Base-by-base conservation (phyloP, 345 rosid genomes). In the Eucalyptus grandis region DNA sequence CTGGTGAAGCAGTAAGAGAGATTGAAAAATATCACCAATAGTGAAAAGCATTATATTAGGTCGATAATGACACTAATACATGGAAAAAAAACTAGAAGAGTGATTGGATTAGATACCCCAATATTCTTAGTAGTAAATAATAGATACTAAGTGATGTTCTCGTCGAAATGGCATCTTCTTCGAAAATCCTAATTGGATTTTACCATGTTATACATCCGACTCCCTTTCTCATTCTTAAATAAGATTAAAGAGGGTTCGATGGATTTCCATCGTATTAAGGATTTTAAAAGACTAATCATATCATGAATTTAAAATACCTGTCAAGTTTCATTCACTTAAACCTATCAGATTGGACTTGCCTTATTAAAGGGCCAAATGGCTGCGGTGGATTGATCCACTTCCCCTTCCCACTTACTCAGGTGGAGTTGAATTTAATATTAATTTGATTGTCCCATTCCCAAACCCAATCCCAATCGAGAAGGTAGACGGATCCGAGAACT, bases 61-160 rank as follows among this genome's bases (percentile, higher is more conserved):
- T 67, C 1, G 11, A 31, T 15, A 67, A 8, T 4, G 40, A 31
- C 11, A 15, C 11, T 31, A 31, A 31, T 8, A 14, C 34, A 67
- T 31, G 6, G 31, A 53, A 49, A 53, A 50, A 21, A n/a, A 65
- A 15, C 10, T 65, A 0, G 37, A 15, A 67, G 40, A 67, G 22
- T 9, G 22, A 69, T 31, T 5, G 24, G 6, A 69, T 69, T 69
- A 27, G 69, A 60, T 60, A 31, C 4, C 37, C 21, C 12, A 8
- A 31, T 31, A n/a, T 4, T 65, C 21, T n/a, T n/a, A 7, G 2
- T 11, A n/a, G 5, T 14, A 65, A 65, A n/a, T 65, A 65, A 65
- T 65, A 4, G 9, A 14, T n/a, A n/a, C 1, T 0, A 2, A 11
- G 7, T 26, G 5, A 11, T 11, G n/a, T 11, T 58, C n/a, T 24